Conservation (phyloP, 495 filamentous ascomycete species). For the Daldinia caldariorum region DNA sequence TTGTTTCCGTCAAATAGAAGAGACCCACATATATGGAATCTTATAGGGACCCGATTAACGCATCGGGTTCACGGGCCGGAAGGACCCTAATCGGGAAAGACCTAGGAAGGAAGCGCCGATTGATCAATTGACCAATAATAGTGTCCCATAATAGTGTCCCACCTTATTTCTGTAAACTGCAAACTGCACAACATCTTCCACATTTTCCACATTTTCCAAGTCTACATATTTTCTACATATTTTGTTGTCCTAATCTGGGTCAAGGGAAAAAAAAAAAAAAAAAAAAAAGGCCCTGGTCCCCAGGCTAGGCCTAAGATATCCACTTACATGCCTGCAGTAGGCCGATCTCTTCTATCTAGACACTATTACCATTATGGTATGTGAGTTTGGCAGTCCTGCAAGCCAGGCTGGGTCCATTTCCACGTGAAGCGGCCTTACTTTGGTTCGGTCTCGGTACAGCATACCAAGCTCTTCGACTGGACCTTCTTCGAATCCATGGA, state of each 20-base stretch:
- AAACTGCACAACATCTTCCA: conserved; percentile 12
- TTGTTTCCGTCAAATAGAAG: conserved; percentile 12
- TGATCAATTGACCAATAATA: conserved; percentile 27
- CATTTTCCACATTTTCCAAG: conserved; percentile 11
- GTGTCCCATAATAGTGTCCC: conserved; percentile 10
- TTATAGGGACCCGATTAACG: conserved; percentile 24
- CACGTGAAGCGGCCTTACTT: conserved; percentile 24
- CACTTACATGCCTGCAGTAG: conserved; percentile 13
- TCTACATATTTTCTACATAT: conserved; percentile 20
- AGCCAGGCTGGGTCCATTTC: conserved; percentile 8
- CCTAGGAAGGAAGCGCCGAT: conserved; percentile 31
- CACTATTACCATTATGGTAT: neutral
- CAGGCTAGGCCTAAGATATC: conserved; percentile 1
- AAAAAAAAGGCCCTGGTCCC: no score
- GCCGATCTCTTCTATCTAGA: neutral
- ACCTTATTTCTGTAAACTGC: conserved; percentile 23
- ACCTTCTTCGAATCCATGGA: conserved; percentile 2
- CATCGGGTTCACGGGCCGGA: conserved; percentile 38
- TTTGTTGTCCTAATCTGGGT: conserved; percentile 33
- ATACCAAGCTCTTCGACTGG: conserved; percentile 13
- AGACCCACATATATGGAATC: conserved; percentile 12
- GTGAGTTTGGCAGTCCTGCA: conserved; percentile 2
- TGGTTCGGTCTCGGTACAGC: conserved; percentile 27
- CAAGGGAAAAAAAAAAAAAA: no score
- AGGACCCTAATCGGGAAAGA: conserved; percentile 34